These are phyloP conservation scores for Lentinula boryana DNA, from an alignment of 768 basidiomycete genomes.

Conservation along the genomic window DNA sequence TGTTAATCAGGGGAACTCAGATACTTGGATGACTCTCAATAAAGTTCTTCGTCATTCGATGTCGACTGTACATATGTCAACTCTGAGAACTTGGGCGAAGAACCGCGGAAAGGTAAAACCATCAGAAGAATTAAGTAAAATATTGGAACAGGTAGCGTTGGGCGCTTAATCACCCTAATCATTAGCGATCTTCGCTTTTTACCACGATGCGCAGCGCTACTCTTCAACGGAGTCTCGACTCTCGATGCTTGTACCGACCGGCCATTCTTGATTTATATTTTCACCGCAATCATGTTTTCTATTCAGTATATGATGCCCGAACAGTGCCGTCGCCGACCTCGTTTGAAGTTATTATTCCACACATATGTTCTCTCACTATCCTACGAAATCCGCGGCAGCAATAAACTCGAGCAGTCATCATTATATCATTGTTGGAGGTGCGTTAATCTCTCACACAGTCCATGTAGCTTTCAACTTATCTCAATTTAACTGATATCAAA, in stretches of 20 bases:
- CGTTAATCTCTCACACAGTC: background rate
- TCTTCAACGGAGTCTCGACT: background rate
- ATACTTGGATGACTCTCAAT: background rate
- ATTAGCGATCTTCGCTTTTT: background rate
- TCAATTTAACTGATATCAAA: too few relatives aligned
- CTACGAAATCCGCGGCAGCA: background rate
- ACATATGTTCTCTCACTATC: background rate
- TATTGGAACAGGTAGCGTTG: background rate
- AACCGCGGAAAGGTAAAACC: background rate
- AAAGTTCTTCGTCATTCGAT: background rate
- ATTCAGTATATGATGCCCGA: background rate
- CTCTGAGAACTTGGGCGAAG: background rate
- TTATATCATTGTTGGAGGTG: constrained; percentile 12
- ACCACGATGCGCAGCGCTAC: background rate
- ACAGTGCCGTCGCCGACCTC: background rate
- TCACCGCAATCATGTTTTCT: background rate
- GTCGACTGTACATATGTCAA: background rate
- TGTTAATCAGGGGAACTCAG: background rate
- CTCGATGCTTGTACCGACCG: background rate
- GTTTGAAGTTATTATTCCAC: too few relatives aligned
- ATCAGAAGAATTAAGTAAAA: background rate
- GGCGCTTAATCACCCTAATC: background rate
- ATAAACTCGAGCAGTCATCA: constrained; percentile 4
- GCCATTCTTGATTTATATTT: background rate
- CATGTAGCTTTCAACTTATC: background rate